Evolutionary conservation across 2,329 filamentous ascomycete genomes (phyloP).

Genomic region (Aspergillus latus): DNA sequence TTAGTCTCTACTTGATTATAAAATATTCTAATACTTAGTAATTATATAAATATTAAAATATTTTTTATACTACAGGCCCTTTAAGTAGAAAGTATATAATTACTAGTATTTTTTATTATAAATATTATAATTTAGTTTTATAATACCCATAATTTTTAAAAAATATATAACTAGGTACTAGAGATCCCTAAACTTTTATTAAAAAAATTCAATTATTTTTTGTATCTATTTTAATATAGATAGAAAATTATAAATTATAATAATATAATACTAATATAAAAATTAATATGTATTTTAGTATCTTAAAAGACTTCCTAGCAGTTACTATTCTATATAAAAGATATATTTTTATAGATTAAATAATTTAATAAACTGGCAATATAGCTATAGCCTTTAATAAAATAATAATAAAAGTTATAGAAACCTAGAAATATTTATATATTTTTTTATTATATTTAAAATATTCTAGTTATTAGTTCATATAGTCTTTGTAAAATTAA

Average conservation of each 20-base stretch:
- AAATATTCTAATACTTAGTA: constrained; percentile 32
- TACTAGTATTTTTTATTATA: constrained; percentile 33
- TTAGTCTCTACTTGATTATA: constrained; percentile 22
- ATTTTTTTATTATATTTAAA: too few relatives aligned
- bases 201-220: not conserved
- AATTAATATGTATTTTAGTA: too few relatives aligned
- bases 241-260: not conserved
- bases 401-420: too few relatives aligned
- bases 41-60: constrained; percentile 22
- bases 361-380: too few relatives aligned
- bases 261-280: not conserved
- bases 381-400: too few relatives aligned
- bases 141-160: constrained; percentile 27
- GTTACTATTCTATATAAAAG: too few relatives aligned
- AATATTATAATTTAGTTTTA: constrained; percentile 32
- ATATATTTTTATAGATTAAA: too few relatives aligned
- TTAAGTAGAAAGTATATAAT: constrained; percentile 28
- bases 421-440: too few relatives aligned
- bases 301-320: too few relatives aligned
- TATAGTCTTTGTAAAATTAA: too few relatives aligned
- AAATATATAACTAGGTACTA: constrained; percentile 20
- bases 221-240: not conserved
- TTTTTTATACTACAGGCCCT: constrained; percentile 15
- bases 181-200: not conserved
- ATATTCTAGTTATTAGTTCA: too few relatives aligned